Evolutionary conservation across 1,284 basidiomycete species (phyloP).

Genomic region (Melampsora abietis-canadensis): DNA sequence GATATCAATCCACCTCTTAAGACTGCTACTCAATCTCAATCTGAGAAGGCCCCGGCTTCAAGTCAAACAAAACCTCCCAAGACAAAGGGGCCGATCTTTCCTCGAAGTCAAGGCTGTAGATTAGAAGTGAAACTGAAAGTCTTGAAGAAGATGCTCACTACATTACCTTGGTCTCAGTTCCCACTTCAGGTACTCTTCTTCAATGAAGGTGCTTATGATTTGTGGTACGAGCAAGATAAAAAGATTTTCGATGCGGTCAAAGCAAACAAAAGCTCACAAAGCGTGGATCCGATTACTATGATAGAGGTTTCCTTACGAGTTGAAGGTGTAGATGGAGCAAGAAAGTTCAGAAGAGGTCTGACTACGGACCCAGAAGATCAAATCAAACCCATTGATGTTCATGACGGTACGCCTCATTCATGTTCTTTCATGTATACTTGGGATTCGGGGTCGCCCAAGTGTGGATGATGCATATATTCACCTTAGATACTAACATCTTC

Average conservation of each 20-base stretch:
- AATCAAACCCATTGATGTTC: conserved; percentile 38
- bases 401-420: conserved; percentile 28
- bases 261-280: background rate
- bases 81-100: conserved; percentile 24
- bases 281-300: background rate
- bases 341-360: conserved; percentile 19
- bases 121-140: conserved; percentile 39
- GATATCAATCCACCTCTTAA: background rate
- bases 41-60: background rate
- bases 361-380: conserved; percentile 11
- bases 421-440: too few relatives aligned
- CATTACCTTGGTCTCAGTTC: conserved; percentile 39
- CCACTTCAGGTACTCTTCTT: conserved; percentile 36
- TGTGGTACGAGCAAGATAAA: conserved; percentile 12
- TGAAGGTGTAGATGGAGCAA: conserved; percentile 37
- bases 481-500: background rate
- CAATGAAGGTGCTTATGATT: conserved; percentile 22
- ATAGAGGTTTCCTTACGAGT: conserved; percentile 22
- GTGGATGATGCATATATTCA: background rate
- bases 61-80: conserved; percentile 18
- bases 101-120: conserved; percentile 22
- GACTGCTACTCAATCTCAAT: background rate
- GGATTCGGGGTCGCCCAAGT: too few relatives aligned
- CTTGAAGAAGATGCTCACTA: conserved; percentile 41
- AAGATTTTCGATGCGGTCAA: conserved; percentile 11